Base-by-base conservation (phyloP, 75 land plant genomes). In the Cunninghamia lanceolata region DNA sequence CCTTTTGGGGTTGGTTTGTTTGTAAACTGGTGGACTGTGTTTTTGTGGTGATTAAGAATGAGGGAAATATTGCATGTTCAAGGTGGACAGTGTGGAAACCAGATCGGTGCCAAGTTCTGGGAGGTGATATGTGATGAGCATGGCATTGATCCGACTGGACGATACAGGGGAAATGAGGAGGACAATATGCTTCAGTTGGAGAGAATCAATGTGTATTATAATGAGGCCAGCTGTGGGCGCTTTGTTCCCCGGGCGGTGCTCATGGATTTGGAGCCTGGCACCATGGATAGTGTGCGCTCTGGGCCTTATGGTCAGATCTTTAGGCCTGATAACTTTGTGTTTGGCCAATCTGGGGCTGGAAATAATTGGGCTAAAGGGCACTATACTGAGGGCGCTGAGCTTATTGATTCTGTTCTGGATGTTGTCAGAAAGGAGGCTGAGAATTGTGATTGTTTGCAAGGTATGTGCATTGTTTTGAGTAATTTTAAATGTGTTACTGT, bases 371-470 rank as follows among this genome's bases (percentile, higher is more conserved):
- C 53, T 2, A 50, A 50, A 16, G 53, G 53, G 1, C 53, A 53
- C 21, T 54, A 28, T 40, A 43, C 84, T 47, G 52, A 43, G 85
- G 82, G 91, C 46, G 91, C 92, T 3, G 92, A 91, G 83, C 86
- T 91, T 30, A 89, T 91, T n/a, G 92, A 91, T 71, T 86, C 91
- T 1, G 92, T 91, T 7, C 87, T 91, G 19, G 92, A 91, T 68
- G 92, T 91, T 50, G 92, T 91, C 7, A 85, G 92, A 34, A 91
- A 90, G 85, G 92, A 91, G 82, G 93, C 92, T 28, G 87, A 91
- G 88, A 89, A 87, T 79, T 89, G 90, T 39, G 88, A 89, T 59
- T 91, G 93, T 86, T 89, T 92, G 66, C 93, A 91, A 92, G 93
- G 93, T 92, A 85, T 82, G 16, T 47, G 13, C 19, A 42, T 66